phyloP scores from a whole-genome alignment of 176 grass and related monocot species.

The Eragrostis nindensis region DNA sequence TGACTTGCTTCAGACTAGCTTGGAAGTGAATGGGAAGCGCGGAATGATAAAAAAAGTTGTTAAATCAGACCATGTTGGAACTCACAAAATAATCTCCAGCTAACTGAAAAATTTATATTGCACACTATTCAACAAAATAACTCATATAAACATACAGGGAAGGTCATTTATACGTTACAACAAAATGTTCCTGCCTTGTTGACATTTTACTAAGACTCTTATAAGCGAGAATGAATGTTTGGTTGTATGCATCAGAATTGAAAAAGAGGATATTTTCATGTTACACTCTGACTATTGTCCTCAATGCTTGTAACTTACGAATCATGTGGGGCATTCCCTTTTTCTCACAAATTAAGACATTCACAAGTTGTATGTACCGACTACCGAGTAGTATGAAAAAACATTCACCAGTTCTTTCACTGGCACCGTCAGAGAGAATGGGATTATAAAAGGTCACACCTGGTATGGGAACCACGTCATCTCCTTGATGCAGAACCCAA shows the following conservation, averaged over 20 bases:
- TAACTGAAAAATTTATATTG: slow-evolving; percentile 3
- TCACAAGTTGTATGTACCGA: neutral
- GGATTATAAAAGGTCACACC: slow-evolving; percentile 45
- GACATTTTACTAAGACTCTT: too few relatives aligned
- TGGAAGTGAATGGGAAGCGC: neutral
- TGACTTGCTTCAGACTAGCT: slow-evolving; percentile 12
- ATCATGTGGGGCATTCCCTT: neutral
- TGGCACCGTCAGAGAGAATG: neutral
- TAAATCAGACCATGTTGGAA: neutral
- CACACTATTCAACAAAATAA: neutral
- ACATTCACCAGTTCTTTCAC: too few relatives aligned
- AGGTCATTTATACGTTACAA: neutral
- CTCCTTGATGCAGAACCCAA: slow-evolving; percentile 82
- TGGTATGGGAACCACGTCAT: slow-evolving; percentile 80
- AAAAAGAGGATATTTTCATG: neutral
- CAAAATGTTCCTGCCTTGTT: neutral
- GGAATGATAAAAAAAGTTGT: neutral
- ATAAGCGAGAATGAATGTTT: neutral
- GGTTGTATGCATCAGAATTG: neutral
- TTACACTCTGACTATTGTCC: neutral
- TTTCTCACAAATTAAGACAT: neutral
- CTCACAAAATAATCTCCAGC: neutral
- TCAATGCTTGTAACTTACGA: neutral
- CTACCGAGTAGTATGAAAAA: too few relatives aligned
- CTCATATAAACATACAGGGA: neutral